Evolutionary conservation across 345 rosid species (phyloP).

Genomic region (Rhizophora mangle): DNA sequence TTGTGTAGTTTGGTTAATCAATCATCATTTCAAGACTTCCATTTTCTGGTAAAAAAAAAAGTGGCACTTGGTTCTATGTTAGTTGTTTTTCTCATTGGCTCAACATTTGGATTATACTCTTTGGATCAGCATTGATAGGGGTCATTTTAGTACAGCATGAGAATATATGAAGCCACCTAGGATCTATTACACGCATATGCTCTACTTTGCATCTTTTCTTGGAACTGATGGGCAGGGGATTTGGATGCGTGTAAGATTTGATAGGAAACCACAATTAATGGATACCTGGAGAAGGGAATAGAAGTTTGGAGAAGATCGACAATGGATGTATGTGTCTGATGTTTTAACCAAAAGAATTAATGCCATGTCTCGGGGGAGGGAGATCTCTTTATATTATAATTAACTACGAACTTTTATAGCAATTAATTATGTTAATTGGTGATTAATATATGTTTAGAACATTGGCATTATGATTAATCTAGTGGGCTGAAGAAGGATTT

Average conservation of each 20-base stretch:
- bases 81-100: no score
- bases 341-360: constrained; percentile 18
- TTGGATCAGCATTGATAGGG: neutral
- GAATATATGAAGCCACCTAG: constrained; percentile 14
- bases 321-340: constrained; percentile 4
- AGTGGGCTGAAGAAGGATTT: neutral
- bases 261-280: constrained; percentile 17
- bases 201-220: constrained; percentile 22
- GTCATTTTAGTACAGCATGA: constrained; percentile 17
- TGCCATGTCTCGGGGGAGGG: constrained; percentile 1
- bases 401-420: no score
- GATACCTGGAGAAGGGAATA: constrained; percentile 5
- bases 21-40: neutral
- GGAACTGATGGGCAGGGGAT: neutral
- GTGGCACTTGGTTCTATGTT: no score
- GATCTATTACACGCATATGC: constrained; percentile 29
- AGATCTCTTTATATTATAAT: no score
- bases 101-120: neutral
- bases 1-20: neutral
- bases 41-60: no score
- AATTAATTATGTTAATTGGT: no score
- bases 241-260: constrained; percentile 24
- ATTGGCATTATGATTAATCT: no score
- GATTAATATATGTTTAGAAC: no score
- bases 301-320: neutral